Base-by-base conservation (phyloP, 73 alveolate genomes). In the Paramecium octaurelia region DNA sequence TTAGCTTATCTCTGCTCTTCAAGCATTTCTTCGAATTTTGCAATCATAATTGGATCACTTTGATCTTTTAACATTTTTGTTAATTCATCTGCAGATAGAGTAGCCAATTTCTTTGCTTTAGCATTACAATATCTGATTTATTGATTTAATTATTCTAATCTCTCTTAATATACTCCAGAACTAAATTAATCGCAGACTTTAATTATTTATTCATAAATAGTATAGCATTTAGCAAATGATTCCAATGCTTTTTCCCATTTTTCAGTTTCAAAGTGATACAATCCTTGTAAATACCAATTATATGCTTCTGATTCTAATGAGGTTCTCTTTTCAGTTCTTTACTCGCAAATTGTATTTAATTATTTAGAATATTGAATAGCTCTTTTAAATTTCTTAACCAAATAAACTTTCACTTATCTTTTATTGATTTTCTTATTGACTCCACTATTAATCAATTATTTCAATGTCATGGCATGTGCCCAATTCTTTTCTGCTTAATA, bases 111-210 rank as follows among this genome's bases (percentile, higher is more conserved):
- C 76, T 80, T 80, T 20, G 91, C 73, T 64, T 35, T 80, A 8
- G 91, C 91, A 80, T 80, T 80, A 80, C 91, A 80, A 80, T 80
- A 80, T 43, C 91, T 40, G 8, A 48, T 80, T 48, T 80, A 43
- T 80, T 80, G 18, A 48, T 80, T 80, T 9, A 80, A 31, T 80
- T 46, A 31, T 44, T 80, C 91, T 9, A 80, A 44, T 43, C 73
- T 80, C n/a, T 80, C 91, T 20, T 80, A 48, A 80, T 80, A 80
- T 21, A 80, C 21, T 4, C 76, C 75, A 9, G 31, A 23, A 11
- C 57, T 48, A 35, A 80, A 80, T 80, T 80, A 27, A 80, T 80
- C 91, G 21, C 91, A 80, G 8, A 80, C 91, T 46, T 80, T 80
- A 8, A 80, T 23, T n/a, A 80, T 80, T 48, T 80, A 80, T 44